Base-by-base conservation (phyloP, 257 asterid species). In the Primulina huaijiensis region DNA sequence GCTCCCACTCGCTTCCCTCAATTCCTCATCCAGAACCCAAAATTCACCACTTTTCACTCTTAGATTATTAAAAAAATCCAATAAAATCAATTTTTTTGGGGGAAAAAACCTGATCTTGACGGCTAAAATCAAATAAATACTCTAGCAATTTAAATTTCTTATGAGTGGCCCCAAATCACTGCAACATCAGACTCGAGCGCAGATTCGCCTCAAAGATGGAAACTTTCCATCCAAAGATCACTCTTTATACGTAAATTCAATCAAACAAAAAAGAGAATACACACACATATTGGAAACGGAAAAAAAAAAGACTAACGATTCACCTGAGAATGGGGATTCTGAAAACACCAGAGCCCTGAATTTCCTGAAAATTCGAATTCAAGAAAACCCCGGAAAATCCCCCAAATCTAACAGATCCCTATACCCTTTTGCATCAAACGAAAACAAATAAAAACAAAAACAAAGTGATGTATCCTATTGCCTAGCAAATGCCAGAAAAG, bases 281-380 rank as follows among this genome's bases (percentile, higher is more conserved):
- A 33, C 37, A 23, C 37, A 62, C 30, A 31, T 29, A 62, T 5
- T 7, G 8, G 31, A 33, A 62, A 30, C 23, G 25, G 5, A 17
- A 10, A n/a, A 19, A 33, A 31, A 62, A 14, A 14, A 12, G 1
- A 43, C 53, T 3, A 43, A 17, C 53, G 53, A 43, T 43, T 38
- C 53, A 62, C 37, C 19, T 82, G 81, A 76, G 11, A 76, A 58
- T 31, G 66, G 77, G 71, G 78, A 83, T 74, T 69, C 74, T 23
- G 75, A 76, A 72, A 64, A 56, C 82, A 74, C 72, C 79, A 40
- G 70, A 79, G 84, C 84, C 75, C 77, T 62, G 76, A 76, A 61
- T 77, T 71, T 71, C 46, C 60, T 67, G 79, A 80, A 82, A 71
- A 62, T 69, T 76, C 75, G 71, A 80, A 75, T 77, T 74, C 63